phyloP scores from a whole-genome alignment of 2,329 filamentous ascomycete species.

The Whalleya microplaca region DNA sequence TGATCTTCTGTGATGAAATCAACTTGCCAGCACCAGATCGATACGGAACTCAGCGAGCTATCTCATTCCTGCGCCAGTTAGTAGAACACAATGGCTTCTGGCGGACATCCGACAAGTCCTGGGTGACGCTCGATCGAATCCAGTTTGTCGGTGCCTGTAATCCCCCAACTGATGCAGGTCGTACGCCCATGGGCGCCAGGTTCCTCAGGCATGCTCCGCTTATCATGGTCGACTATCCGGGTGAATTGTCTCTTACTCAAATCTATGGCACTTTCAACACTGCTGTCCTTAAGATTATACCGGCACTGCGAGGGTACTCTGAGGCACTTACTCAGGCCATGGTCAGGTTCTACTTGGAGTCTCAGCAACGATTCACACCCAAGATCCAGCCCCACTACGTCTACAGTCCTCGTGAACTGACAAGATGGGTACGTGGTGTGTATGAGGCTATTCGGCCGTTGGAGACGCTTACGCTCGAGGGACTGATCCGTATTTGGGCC shows the following conservation, averaged over 20 bases:
- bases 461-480: slow-evolving; percentile 85
- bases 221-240: slow-evolving; percentile 99
- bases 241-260: slow-evolving; percentile 89
- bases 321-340: slow-evolving; percentile 95
- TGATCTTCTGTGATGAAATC: slow-evolving; percentile 99
- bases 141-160: slow-evolving; percentile 99
- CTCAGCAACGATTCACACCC: slow-evolving; percentile 90
- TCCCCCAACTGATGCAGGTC: slow-evolving; percentile 93
- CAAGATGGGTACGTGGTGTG: slow-evolving; percentile 94
- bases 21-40: slow-evolving; percentile 97
- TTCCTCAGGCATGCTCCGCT: slow-evolving; percentile 98
- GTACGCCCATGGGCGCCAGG: slow-evolving; percentile 88
- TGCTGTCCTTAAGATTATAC: slow-evolving; percentile 95
- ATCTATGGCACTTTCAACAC: slow-evolving; percentile 99
- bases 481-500: slow-evolving; percentile 94
- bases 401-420: slow-evolving; percentile 98
- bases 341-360: slow-evolving; percentile 95
- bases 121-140: slow-evolving; percentile 96
- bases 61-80: slow-evolving; percentile 94
- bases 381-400: slow-evolving; percentile 99
- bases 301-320: slow-evolving; percentile 90
- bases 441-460: slow-evolving; percentile 96
- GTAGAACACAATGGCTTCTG: slow-evolving; percentile 99
- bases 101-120: slow-evolving; percentile 95
- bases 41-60: slow-evolving; percentile 95